Conservation (phyloP, 2,329 filamentous ascomycete species). For the Trichoderma pleuroti region DNA sequence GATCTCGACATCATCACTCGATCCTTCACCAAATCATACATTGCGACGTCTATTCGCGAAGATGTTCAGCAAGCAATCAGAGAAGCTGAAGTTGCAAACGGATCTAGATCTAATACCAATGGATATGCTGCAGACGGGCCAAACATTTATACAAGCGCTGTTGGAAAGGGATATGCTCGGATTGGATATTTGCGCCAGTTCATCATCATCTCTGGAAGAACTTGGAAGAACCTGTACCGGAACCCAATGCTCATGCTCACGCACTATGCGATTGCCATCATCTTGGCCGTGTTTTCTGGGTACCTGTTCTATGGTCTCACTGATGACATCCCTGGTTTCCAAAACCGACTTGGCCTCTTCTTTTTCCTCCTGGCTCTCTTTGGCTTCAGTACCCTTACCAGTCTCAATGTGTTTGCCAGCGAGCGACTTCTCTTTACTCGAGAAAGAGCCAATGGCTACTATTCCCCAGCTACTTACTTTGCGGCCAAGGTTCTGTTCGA, state of each 20-base stretch:
- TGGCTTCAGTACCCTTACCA: constrained; percentile 93
- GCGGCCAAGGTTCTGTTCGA: constrained; percentile 97
- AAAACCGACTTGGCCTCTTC: constrained; percentile 94
- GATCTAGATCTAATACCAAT: constrained; percentile 52
- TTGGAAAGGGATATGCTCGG: constrained; percentile 78
- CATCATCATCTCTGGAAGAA: constrained; percentile 80
- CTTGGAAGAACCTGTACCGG: constrained; percentile 95
- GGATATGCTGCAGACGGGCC: constrained; percentile 44
- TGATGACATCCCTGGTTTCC: constrained; percentile 94
- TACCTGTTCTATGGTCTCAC: constrained; percentile 96
- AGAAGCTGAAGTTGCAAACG: constrained; percentile 64
- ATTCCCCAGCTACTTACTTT: constrained; percentile 91
- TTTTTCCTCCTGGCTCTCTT: constrained; percentile 96
- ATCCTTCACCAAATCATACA: constrained; percentile 73
- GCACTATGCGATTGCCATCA: constrained; percentile 94
- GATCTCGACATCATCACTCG: constrained; percentile 79
- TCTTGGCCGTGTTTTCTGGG: constrained; percentile 89
- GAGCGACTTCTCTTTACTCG: constrained; percentile 89
- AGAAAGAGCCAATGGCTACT: constrained; percentile 95
- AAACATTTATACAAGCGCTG: constrained; percentile 52
- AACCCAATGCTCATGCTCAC: constrained; percentile 98
- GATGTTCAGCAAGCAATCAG: constrained; percentile 72
- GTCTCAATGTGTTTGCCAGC: constrained; percentile 85
- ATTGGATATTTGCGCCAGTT: constrained; percentile 81
- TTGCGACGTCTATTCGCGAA: constrained; percentile 68